Evolutionary conservation across 345 rosid genomes (phyloP), one percentile per base, ranked within the genome.

Genomic region (Salix exigua): DNA sequence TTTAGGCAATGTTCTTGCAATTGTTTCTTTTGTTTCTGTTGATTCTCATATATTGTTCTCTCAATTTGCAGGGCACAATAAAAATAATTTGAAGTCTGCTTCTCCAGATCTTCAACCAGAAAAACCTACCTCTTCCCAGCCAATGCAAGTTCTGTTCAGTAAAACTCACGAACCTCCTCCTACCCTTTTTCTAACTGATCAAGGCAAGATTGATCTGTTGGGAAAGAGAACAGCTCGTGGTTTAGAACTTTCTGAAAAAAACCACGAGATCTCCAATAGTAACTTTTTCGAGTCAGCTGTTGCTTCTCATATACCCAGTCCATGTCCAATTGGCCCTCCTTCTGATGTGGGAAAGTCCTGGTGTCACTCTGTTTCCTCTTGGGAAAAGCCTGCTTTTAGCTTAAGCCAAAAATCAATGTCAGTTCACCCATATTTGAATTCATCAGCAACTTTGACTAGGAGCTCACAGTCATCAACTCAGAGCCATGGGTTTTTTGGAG

Each of bases 381-480:
- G 88, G 85, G 92, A 88, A 63, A 91, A 86, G 66, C 83, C 83
- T 80, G 76, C 74, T 73, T 75, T 75, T 80, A 83, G 85, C 83
- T 82, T 89, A 81, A 86, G 73, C 85, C 94, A 88, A 86, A 90
- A 76, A 80, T 71, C 90, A 16, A 55, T 86, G 70, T 72, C 92
- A 17, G 86, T 69, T 82, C 96, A 62, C 75, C 85, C 91, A 5
- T 82, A 67, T 87, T 75, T 86, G 77, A 87, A 78, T 78, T 85
- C 89, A 18, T 83, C 90, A 40, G 87, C 86, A 46, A 69, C 88
- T 63, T 75, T 77, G 80, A 81, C 78, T 81, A 81, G 82, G 85
- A 82, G 79, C 79, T 80, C 84, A 60, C 88, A 79, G 65, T 38
- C 87, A 75, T 75, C 87, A 80, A 78, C 80, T 76, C 89, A 83